These are phyloP conservation scores for Penicillium parvum DNA, from an alignment of 495 filamentous ascomycete genomes.

Conservation along the genomic window DNA sequence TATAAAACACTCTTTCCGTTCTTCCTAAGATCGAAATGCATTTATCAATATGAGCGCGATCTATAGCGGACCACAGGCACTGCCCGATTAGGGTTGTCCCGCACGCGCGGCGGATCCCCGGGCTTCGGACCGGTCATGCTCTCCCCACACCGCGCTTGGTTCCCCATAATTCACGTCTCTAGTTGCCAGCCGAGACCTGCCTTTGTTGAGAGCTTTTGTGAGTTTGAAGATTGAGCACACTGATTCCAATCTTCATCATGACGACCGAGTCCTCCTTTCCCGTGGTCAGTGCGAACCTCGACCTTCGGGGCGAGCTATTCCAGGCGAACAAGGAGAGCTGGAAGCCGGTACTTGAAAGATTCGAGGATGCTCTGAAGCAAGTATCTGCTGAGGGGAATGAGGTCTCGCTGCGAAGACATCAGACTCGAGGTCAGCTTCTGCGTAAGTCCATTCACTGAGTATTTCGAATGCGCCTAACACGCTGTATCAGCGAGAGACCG, in stretches of 20 bases:
- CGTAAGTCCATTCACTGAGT: slow-evolving; percentile 5
- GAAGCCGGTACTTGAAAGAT: slow-evolving; percentile 14
- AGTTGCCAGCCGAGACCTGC: too few relatives aligned
- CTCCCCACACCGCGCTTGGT: not conserved
- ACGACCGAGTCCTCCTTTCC: slow-evolving; percentile 14
- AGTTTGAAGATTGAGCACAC: too few relatives aligned
- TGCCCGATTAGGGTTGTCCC: not conserved
- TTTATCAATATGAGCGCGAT: too few relatives aligned
- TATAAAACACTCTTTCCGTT: too few relatives aligned
- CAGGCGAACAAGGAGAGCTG: slow-evolving; percentile 17
- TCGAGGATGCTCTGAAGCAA: slow-evolving; percentile 15
- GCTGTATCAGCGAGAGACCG: slow-evolving; percentile 23
- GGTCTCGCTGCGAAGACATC: slow-evolving; percentile 17
- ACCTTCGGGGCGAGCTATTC: slow-evolving; percentile 14
- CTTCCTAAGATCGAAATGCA: too few relatives aligned
- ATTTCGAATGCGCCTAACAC: too few relatives aligned
- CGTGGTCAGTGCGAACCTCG: slow-evolving; percentile 6
- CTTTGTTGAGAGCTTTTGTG: too few relatives aligned
- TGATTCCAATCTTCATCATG: slow-evolving; percentile 6
- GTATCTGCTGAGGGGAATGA: slow-evolving; percentile 19
- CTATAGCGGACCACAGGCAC: too few relatives aligned
- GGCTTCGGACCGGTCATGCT: slow-evolving; percentile 4
- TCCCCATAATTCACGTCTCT: not conserved
- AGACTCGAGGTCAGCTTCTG: slow-evolving; percentile 18
- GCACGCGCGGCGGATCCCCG: not conserved